These are phyloP conservation scores for Ephemerocybe angulata DNA, from an alignment of 768 basidiomycete species.

Conservation along the genomic window DNA sequence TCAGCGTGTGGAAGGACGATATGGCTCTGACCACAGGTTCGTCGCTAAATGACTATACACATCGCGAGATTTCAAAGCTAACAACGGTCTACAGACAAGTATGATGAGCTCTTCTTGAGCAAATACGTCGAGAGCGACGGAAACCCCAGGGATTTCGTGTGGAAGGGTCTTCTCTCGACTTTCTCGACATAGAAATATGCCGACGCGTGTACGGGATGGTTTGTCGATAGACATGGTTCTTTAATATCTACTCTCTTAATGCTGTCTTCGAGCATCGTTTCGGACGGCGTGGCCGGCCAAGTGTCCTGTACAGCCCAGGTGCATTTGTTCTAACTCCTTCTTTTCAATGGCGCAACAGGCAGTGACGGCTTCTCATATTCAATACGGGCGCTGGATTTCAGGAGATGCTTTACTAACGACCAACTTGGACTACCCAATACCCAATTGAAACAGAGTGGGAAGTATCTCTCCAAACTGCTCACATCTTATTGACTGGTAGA, in stretches of 20 bases:
- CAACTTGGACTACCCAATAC: too few species aligned
- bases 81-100: slow-evolving; percentile 21
- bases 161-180: slow-evolving; percentile 52
- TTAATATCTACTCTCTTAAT: not conserved
- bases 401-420: too few species aligned
- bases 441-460: too few species aligned
- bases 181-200: slow-evolving; percentile 9
- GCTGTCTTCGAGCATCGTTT: not conserved
- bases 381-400: too few species aligned
- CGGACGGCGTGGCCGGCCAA: too few species aligned
- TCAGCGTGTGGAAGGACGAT: slow-evolving; percentile 40
- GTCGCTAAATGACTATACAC: not conserved
- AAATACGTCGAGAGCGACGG: slow-evolving; percentile 78
- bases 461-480: too few species aligned
- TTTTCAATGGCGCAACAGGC: too few species aligned
- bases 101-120: slow-evolving; percentile 72
- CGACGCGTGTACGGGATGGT: not conserved
- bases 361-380: too few species aligned
- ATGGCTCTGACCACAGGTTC: slow-evolving; percentile 18
- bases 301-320: too few species aligned
- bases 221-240: not conserved
- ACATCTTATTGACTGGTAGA: too few species aligned
- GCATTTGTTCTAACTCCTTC: too few species aligned
- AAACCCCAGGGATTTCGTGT: slow-evolving; percentile 77
- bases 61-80: not conserved